Evolutionary conservation across 495 filamentous ascomycete species (phyloP).

Genomic region (Geopyxis carbonaria): DNA sequence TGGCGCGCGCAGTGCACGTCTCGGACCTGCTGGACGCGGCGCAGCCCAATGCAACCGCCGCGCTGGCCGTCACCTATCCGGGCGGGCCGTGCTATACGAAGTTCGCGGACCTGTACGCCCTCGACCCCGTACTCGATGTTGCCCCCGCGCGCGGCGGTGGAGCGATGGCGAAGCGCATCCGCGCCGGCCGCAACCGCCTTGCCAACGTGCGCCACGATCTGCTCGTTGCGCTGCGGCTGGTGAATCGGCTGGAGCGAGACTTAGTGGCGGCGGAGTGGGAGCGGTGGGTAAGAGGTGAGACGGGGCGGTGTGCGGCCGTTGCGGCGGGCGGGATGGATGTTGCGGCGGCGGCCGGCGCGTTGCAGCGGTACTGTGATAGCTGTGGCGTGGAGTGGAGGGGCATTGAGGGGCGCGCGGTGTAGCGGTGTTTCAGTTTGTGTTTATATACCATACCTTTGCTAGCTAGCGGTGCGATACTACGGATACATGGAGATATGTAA

Average conservation of each 20-base stretch:
- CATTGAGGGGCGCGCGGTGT: conserved; percentile 15
- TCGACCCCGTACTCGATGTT: too few relatives aligned
- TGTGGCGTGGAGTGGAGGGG: conserved; percentile 42
- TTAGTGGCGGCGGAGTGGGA: conserved; percentile 77
- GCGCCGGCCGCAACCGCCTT: conserved; percentile 44
- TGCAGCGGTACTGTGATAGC: conserved; percentile 48
- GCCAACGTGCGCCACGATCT: conserved; percentile 81
- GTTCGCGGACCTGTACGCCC: too few relatives aligned
- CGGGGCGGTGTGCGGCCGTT: conserved; percentile 37
- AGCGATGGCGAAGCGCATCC: not conserved
- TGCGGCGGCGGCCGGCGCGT: conserved; percentile 12
- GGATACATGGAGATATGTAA: too few relatives aligned
- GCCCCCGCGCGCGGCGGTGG: not conserved
- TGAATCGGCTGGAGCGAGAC: conserved; percentile 77
- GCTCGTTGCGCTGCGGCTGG: conserved; percentile 71
- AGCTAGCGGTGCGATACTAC: too few relatives aligned
- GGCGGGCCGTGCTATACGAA: too few relatives aligned
- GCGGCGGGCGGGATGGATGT: conserved; percentile 13
- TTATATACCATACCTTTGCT: too few relatives aligned
- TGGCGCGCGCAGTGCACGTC: conserved; percentile 74
- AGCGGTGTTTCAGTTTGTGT: conserved; percentile 8
- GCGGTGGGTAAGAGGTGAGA: conserved; percentile 66
- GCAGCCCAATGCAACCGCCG: too few relatives aligned
- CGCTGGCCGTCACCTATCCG: too few relatives aligned
- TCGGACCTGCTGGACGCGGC: conserved; percentile 65